phyloP scores from a whole-genome alignment of 2,329 filamentous ascomycete genomes.

The Pseudogymnoascus sp. region DNA sequence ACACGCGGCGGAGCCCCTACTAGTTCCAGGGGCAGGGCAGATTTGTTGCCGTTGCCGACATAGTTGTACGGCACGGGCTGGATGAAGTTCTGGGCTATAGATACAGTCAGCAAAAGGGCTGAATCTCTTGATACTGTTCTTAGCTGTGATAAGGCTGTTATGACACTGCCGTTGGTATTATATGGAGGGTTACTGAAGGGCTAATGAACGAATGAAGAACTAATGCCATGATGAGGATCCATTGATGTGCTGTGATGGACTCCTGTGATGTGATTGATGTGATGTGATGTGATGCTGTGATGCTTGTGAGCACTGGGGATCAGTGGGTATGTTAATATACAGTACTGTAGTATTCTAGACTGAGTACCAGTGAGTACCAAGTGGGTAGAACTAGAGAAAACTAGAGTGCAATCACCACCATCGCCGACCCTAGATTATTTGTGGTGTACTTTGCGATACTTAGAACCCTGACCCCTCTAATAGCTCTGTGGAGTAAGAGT shows the following conservation, averaged over 20 bases:
- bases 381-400: background rate
- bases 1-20: background rate
- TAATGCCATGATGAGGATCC: background rate
- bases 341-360: background rate
- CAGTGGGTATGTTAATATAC: background rate
- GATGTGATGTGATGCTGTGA: background rate
- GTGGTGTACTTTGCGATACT: background rate
- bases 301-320: background rate
- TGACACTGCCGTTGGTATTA: background rate
- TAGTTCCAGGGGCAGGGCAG: constrained; percentile 3
- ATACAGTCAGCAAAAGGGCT: background rate
- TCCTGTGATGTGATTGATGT: background rate
- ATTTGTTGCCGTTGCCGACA: constrained; percentile 4
- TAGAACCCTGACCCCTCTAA: background rate
- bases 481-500: background rate
- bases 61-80: background rate
- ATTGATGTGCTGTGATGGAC: background rate
- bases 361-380: background rate
- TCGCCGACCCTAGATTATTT: background rate
- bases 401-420: constrained; percentile 4
- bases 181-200: background rate
- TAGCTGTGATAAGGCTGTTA: background rate
- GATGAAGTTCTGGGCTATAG: too few relatives aligned
- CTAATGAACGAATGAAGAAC: background rate
- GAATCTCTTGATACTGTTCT: background rate